Evolutionary conservation across 2,329 filamentous ascomycete species (phyloP).

Genomic region (Fonsecaea monophora): DNA sequence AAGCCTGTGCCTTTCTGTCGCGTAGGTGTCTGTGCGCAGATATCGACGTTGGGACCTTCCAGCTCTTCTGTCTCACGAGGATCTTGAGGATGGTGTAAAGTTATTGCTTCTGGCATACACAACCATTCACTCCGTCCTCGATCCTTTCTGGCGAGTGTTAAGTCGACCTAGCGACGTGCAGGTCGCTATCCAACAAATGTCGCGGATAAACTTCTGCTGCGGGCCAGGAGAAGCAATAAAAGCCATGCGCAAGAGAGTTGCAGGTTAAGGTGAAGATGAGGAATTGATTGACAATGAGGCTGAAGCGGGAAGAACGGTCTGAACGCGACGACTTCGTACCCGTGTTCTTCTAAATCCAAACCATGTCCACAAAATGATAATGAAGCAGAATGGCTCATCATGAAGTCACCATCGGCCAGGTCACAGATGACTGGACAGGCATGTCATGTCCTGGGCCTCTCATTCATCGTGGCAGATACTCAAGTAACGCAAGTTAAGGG

Average conservation of each 20-base stretch:
- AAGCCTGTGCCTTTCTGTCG: no score
- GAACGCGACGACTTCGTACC: background rate
- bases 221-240: background rate
- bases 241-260: background rate
- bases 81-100: no score
- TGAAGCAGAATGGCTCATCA: background rate
- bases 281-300: background rate
- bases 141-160: background rate
- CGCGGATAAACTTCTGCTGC: background rate
- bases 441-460: background rate
- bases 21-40: no score
- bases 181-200: background rate
- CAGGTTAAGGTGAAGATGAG: background rate
- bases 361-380: background rate
- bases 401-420: background rate
- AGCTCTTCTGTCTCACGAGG: no score
- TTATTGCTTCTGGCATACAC: no score
- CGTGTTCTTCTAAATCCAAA: background rate
- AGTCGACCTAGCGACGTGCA: background rate
- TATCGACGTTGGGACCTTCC: no score
- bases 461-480: background rate
- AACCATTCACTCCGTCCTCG: no score
- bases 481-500: background rate
- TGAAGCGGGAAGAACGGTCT: background rate
- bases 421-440: background rate